These are phyloP conservation scores for Mycena indigotica DNA, from an alignment of 768 basidiomycete species.

Conservation along the genomic window DNA sequence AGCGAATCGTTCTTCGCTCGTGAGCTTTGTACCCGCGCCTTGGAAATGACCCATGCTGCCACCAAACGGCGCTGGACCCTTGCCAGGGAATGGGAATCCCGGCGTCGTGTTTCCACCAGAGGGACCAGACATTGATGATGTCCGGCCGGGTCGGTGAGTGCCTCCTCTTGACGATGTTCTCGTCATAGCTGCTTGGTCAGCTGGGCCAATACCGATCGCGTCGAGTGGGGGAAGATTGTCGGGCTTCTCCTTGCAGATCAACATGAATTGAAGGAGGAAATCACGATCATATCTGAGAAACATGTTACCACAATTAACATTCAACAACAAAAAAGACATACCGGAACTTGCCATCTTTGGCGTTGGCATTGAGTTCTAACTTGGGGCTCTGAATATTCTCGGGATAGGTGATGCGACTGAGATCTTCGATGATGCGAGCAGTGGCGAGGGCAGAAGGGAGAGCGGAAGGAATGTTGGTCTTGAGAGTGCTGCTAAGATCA, in stretches of 20 bases:
- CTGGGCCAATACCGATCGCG: conserved; percentile 86
- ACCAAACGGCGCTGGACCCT: conserved; percentile 41
- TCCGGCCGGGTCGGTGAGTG: conserved; percentile 52
- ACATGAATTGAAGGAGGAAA: conserved; percentile 97
- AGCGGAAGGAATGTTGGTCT: conserved; percentile 41
- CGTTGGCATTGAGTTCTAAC: conserved; percentile 80
- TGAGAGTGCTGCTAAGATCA: conserved; percentile 61
- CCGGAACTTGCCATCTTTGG: conserved; percentile 76
- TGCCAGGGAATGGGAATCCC: conserved; percentile 55
- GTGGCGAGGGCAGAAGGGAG: conserved; percentile 61
- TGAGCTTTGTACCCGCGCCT: conserved; percentile 56
- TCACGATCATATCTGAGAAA: conserved; percentile 88
- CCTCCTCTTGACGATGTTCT: conserved; percentile 69
- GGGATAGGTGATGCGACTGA: conserved; percentile 78
- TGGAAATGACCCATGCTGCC: conserved; percentile 72
- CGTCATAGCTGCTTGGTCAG: conserved; percentile 51
- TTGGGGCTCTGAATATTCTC: conserved; percentile 81
- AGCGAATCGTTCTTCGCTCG: conserved; percentile 73
- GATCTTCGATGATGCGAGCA: conserved; percentile 84
- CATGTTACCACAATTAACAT: neutral
- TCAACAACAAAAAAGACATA: neutral
- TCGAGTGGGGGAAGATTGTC: conserved; percentile 87
- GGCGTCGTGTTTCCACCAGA: conserved; percentile 10
- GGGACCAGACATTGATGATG: conserved; percentile 39
- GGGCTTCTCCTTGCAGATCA: conserved; percentile 92